phyloP scores from a whole-genome alignment of 2,329 filamentous ascomycete genomes.

The Aspergillus floridensis region DNA sequence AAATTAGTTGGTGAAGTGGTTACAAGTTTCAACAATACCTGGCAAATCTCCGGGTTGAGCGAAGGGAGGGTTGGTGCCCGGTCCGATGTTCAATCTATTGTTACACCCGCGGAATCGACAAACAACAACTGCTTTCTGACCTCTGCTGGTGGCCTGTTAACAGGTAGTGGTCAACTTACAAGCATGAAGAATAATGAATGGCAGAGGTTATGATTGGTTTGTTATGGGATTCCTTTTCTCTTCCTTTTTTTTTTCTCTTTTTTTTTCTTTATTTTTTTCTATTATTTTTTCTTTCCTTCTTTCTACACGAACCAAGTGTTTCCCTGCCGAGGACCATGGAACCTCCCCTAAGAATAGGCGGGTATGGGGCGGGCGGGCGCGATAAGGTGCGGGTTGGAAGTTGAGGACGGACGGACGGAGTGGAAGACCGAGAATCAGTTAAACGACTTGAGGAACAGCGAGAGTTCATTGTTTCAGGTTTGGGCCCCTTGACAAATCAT shows the following conservation, averaged over 20 bases:
- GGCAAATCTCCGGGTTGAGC: not conserved
- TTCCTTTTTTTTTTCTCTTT: no score
- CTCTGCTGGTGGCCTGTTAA: no score
- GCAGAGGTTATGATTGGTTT: no score
- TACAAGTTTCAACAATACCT: not conserved
- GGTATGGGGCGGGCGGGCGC: not conserved
- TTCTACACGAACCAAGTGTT: not conserved
- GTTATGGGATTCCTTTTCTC: no score
- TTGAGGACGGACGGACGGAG: not conserved
- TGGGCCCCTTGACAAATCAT: conserved; percentile 20
- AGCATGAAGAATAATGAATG: no score
- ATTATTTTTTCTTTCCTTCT: not conserved
- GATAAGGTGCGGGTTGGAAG: not conserved
- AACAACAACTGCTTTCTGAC: no score
- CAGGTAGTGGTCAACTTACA: no score
- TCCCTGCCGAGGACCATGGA: conserved; percentile 1
- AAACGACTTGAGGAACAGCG: conserved; percentile 7
- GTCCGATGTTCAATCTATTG: not conserved
- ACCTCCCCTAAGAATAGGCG: conserved; percentile 8
- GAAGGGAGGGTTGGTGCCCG: not conserved
- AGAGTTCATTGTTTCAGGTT: conserved; percentile 23
- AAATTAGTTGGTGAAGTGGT: not conserved
- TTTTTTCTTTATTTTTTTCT: no score
- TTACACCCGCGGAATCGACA: no score
- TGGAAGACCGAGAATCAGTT: not conserved